phyloP scores from a whole-genome alignment of 805 yeast genomes.

The Lipomyces starkeyi region DNA sequence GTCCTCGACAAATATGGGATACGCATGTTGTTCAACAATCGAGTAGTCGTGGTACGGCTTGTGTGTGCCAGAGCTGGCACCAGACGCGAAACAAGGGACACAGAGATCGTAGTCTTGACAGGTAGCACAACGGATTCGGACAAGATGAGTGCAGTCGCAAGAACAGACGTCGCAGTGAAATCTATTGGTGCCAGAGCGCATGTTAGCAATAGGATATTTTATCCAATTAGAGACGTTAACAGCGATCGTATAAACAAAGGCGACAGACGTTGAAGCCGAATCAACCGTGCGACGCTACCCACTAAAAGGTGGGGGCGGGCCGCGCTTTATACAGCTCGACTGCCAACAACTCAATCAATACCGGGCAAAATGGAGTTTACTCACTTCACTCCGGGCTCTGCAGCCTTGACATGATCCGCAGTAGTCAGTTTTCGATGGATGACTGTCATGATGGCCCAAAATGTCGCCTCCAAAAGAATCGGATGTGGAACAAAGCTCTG shows the following conservation, averaged over 20 bases:
- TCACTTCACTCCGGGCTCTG: slow-evolving; percentile 50
- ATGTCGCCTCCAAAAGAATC: background rate
- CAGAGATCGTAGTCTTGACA: slow-evolving; percentile 96
- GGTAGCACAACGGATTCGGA: slow-evolving; percentile 87
- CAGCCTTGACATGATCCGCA: slow-evolving; percentile 43
- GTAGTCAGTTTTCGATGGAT: slow-evolving; percentile 48
- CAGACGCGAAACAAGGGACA: slow-evolving; percentile 94
- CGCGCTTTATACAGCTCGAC: background rate
- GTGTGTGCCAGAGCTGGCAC: slow-evolving; percentile 79
- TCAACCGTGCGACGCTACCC: background rate
- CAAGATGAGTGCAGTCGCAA: slow-evolving; percentile 92
- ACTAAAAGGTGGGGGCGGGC: background rate
- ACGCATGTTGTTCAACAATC: slow-evolving; percentile 91
- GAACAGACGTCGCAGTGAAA: slow-evolving; percentile 96
- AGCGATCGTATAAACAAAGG: background rate
- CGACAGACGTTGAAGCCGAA: background rate
- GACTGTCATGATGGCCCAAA: slow-evolving; percentile 44
- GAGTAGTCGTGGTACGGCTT: slow-evolving; percentile 93
- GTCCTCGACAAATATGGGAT: slow-evolving; percentile 84
- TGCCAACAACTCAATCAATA: background rate
- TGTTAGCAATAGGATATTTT: slow-evolving; percentile 2
- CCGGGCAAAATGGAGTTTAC: slow-evolving; percentile 26
- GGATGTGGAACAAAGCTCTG: background rate
- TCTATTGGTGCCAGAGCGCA: slow-evolving; percentile 42
- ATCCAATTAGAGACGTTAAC: background rate